Evolutionary conservation across 1,284 basidiomycete genomes (phyloP).

Genomic region (Ustanciosporium gigantosporum): DNA sequence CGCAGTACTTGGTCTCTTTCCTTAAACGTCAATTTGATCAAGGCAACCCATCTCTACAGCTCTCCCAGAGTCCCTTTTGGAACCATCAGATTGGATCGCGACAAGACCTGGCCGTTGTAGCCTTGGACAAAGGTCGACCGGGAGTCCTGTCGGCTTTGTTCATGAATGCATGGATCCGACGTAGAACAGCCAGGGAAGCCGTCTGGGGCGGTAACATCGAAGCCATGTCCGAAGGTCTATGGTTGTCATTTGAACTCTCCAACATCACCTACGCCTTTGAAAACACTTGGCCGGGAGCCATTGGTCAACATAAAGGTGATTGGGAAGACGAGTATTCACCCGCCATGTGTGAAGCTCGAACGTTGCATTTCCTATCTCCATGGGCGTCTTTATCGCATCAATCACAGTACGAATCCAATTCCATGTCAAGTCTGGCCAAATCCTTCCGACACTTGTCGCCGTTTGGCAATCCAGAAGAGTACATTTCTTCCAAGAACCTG

Average conservation of each 20-base stretch:
- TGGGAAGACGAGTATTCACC: constrained; percentile 31
- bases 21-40: constrained; percentile 37
- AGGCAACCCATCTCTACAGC: constrained; percentile 14
- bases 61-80: constrained; percentile 20
- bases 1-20: constrained; percentile 32
- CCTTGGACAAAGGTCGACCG: constrained; percentile 26
- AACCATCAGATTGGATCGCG: constrained; percentile 22
- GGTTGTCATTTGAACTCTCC: constrained; percentile 25
- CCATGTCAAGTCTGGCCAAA: too few relatives aligned
- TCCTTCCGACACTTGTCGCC: constrained; percentile 5
- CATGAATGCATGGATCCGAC: constrained; percentile 30
- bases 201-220: constrained; percentile 20
- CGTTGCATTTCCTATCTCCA: constrained; percentile 28
- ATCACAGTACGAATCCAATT: not conserved
- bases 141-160: constrained; percentile 29
- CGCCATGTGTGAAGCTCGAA: constrained; percentile 20
- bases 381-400: too few relatives aligned
- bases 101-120: constrained; percentile 33
- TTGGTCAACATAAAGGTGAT: constrained; percentile 25
- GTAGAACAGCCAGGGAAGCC: constrained; percentile 5
- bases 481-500: not conserved
- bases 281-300: constrained; percentile 32
- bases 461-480: constrained; percentile 2
- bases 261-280: constrained; percentile 29
- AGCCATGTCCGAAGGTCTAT: constrained; percentile 30